Evolutionary conservation across 805 yeast genomes (phyloP).

Genomic region (Candida montana): DNA sequence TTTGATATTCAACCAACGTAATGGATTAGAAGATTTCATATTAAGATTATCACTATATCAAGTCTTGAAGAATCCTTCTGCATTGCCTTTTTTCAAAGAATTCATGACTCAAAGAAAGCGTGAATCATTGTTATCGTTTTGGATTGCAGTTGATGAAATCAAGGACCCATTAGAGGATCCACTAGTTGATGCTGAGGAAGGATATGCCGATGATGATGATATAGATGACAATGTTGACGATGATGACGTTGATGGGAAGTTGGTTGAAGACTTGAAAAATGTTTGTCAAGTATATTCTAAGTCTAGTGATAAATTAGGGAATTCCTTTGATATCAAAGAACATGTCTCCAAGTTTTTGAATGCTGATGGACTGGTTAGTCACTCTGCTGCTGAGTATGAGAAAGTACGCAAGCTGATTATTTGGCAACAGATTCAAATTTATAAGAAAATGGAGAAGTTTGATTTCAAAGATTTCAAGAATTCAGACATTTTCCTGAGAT

Average conservation of each 20-base stretch:
- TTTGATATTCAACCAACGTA: conserved; percentile 6
- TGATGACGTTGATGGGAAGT: conserved; percentile 9
- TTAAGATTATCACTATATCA: conserved; percentile 32
- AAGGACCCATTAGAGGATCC: conserved; percentile 63
- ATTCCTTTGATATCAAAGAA: conserved; percentile 47
- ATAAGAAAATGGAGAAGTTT: conserved; percentile 41
- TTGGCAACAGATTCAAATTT: conserved; percentile 49
- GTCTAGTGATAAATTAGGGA: too few relatives aligned
- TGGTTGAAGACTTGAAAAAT: too few relatives aligned
- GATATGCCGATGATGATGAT: background rate
- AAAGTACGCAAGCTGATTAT: conserved; percentile 59
- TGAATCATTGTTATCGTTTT: conserved; percentile 48
- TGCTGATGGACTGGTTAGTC: conserved; percentile 27
- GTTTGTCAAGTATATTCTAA: too few relatives aligned
- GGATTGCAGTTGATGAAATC: conserved; percentile 62
- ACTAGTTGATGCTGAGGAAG: conserved; percentile 25
- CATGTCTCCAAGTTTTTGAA: conserved; percentile 42
- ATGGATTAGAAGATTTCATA: conserved; percentile 22
- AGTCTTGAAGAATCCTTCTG: conserved; percentile 42
- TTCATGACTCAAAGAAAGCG: conserved; percentile 49
- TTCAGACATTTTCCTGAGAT: conserved; percentile 50
- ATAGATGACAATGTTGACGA: conserved; percentile 12
- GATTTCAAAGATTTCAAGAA: conserved; percentile 57
- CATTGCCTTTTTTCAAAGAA: conserved; percentile 45
- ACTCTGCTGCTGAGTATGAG: conserved; percentile 36